A percentile compares a stretch with the other conserved stretches of the same genome.
phyloP scores from a whole-genome alignment of 163 green algal genomes.

The Prototheca wickerhamii region DNA sequence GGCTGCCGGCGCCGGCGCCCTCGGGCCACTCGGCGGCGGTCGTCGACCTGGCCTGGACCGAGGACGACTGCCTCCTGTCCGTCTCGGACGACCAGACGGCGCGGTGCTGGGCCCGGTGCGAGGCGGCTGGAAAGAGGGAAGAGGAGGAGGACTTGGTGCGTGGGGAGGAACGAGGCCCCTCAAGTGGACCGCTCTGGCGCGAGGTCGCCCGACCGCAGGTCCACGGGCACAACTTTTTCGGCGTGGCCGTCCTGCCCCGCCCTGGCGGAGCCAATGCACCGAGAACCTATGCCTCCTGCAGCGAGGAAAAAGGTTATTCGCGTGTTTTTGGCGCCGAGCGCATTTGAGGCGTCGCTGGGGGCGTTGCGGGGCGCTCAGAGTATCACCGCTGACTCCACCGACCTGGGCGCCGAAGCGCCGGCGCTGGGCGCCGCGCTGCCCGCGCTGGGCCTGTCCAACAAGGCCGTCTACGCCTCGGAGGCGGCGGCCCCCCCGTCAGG shows the following conservation, averaged over 20 bases:
- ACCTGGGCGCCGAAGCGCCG: slow-evolving; percentile 5
- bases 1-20: slow-evolving; percentile 37
- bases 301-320: slow-evolving; percentile 95
- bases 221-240: slow-evolving; percentile 92
- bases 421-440: slow-evolving; percentile 70
- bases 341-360: slow-evolving; percentile 60
- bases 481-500: slow-evolving; percentile 6
- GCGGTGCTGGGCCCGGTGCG: slow-evolving; percentile 33
- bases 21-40: slow-evolving; percentile 67
- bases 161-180: background rate
- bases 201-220: slow-evolving; percentile 87
- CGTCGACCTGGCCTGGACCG: slow-evolving; percentile 68
- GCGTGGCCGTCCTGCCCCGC: slow-evolving; percentile 38
- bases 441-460: slow-evolving; percentile 93
- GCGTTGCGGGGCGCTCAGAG: background rate
- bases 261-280: background rate
- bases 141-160: background rate
- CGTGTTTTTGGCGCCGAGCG: slow-evolving; percentile 74
- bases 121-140: background rate
- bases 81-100: slow-evolving; percentile 78
- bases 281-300: slow-evolving; percentile 66
- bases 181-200: slow-evolving; percentile 49
- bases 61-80: slow-evolving; percentile 70
- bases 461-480: slow-evolving; percentile 61
- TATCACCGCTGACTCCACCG: background rate